Evolutionary conservation across 1,139 yeast genomes (phyloP).

Genomic region (Blastobotrys malaysiensis): DNA sequence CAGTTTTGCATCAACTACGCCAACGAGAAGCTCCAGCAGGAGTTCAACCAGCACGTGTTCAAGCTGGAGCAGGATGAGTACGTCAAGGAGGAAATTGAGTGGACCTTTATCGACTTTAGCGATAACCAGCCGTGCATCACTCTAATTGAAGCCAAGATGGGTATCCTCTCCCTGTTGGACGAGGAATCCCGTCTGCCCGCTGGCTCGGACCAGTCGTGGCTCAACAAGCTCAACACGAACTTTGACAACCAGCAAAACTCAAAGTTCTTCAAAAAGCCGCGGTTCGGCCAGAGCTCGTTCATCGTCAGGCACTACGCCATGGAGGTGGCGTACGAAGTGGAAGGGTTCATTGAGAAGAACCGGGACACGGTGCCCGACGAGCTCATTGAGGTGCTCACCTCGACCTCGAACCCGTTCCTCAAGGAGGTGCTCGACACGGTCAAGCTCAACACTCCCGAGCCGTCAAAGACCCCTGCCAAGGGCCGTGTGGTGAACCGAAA

Average conservation of each 20-base stretch:
- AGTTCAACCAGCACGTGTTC: constrained; percentile 95
- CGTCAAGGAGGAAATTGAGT: constrained; percentile 83
- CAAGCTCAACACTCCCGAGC: constrained; percentile 50
- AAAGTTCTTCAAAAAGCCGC: constrained; percentile 82
- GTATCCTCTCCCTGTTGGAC: constrained; percentile 81
- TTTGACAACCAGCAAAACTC: constrained; percentile 75
- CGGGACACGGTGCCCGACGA: constrained; percentile 98
- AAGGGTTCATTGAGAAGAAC: constrained; percentile 94
- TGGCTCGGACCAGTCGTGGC: constrained; percentile 91
- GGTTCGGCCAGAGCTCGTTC: constrained; percentile 89
- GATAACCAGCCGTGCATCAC: constrained; percentile 98
- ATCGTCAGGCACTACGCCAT: constrained; percentile 91
- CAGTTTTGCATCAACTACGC: constrained; percentile 98
- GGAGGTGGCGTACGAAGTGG: constrained; percentile 88
- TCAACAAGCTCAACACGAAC: constrained; percentile 82
- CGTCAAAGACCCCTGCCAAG: constrained; percentile 42
- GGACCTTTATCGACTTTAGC: constrained; percentile 94
- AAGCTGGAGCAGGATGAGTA: constrained; percentile 96
- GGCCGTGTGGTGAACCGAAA: constrained; percentile 54
- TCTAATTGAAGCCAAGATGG: constrained; percentile 83
- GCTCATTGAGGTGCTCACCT: constrained; percentile 75
- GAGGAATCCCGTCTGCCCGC: constrained; percentile 95
- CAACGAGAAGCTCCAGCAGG: constrained; percentile 95
- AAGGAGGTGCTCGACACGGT: constrained; percentile 57
- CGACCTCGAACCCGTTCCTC: constrained; percentile 61